A percentile compares a stretch with the other conserved stretches of the same genome.
phyloP scores from a whole-genome alignment of 225 moss, liverwort and hornwort species.

The Straminergon stramineum region DNA sequence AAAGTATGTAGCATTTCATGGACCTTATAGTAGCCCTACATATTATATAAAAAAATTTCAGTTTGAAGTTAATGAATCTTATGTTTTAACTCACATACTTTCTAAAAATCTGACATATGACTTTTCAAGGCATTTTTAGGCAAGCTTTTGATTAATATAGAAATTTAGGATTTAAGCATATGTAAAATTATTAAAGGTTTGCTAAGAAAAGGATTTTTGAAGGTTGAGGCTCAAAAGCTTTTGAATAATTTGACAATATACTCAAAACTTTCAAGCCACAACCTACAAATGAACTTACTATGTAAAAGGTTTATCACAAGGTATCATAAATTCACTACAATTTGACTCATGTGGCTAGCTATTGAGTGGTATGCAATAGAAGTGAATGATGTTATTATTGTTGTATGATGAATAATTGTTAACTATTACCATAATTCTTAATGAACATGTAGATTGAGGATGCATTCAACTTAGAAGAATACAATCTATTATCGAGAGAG shows the following conservation, averaged over 20 bases:
- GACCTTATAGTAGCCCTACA: too few species aligned
- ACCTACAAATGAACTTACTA: not conserved
- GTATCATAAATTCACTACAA: not conserved
- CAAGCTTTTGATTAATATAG: not conserved
- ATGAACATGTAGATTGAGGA: not conserved
- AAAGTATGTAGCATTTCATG: too few species aligned
- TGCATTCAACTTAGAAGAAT: not conserved
- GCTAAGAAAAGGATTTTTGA: not conserved
- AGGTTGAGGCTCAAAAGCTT: not conserved
- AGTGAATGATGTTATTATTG: not conserved
- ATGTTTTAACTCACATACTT: too few species aligned
- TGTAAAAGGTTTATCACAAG: not conserved
- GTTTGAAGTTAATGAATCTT: too few species aligned
- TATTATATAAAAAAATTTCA: too few species aligned
- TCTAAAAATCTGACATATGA: too few species aligned
- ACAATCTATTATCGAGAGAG: too few species aligned
- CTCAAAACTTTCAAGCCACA: not conserved
- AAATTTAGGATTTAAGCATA: too few species aligned
- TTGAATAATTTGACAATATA: not conserved
- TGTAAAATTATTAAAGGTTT: not conserved
- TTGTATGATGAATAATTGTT: not conserved
- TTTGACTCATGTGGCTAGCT: not conserved
- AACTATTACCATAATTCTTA: not conserved
- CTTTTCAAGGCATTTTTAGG: not conserved
- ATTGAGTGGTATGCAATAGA: not conserved